Conservation (phyloP, 495 filamentous ascomycete species). For the Aspergillus haitiensis region DNA sequence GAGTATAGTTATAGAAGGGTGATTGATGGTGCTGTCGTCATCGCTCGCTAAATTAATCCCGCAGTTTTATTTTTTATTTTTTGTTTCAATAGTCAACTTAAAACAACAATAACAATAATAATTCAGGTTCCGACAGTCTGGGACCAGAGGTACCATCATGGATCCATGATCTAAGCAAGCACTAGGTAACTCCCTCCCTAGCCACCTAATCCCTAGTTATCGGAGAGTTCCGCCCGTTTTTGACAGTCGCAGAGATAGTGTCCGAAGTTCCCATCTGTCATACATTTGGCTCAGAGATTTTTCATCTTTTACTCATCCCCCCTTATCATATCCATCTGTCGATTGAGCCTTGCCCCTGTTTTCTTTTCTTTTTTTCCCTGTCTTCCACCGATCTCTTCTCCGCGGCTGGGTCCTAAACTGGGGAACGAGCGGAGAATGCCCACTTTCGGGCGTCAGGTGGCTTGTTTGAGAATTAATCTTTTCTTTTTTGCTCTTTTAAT, state of each 20-base stretch:
- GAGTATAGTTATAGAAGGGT: not conserved
- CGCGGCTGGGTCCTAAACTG: constrained; percentile 17
- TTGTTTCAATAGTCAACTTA: not conserved
- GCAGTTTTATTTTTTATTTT: no score
- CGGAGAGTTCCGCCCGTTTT: constrained; percentile 12
- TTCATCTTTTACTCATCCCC: not conserved
- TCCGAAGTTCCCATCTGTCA: constrained; percentile 12
- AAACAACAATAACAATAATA: not conserved
- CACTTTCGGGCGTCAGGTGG: constrained; percentile 19
- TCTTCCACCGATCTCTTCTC: constrained; percentile 14
- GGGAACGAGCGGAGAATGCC: constrained; percentile 22
- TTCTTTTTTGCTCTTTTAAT: constrained; percentile 16
- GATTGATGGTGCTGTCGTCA: no score
- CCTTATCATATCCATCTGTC: constrained; percentile 6
- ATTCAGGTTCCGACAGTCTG: constrained; percentile 8
- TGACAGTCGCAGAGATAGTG: constrained; percentile 5
- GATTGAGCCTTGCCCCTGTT: constrained; percentile 8
- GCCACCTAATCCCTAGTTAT: not conserved
- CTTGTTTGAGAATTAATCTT: constrained; percentile 20
- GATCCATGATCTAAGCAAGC: not conserved
- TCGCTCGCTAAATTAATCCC: no score
- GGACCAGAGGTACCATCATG: not conserved
- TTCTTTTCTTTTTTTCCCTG: no score
- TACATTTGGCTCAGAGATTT: constrained; percentile 15
- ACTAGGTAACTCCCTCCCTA: not conserved